Percentiles rank a stretch among this genome's conserved stretches.
These are phyloP conservation scores for Blastocystis sp. DNA, from an alignment of 352 stramenopile species.

Conservation along the genomic window DNA sequence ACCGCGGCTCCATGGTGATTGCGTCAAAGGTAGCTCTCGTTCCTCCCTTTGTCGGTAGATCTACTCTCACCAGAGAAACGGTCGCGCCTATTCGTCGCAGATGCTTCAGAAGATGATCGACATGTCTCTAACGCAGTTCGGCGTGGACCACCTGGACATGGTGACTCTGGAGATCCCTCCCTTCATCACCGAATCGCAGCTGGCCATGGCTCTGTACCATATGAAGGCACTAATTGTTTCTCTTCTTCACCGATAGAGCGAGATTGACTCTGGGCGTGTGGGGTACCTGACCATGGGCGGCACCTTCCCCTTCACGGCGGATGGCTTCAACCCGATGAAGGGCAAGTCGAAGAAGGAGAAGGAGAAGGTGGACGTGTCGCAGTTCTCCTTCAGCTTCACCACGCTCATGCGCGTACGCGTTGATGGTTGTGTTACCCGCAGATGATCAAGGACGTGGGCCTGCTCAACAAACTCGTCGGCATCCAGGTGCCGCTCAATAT, in stretches of 20 bases:
- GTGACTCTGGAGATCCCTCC: slow-evolving; percentile 64
- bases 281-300: slow-evolving; percentile 24
- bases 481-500: slow-evolving; percentile 57
- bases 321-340: slow-evolving; percentile 19
- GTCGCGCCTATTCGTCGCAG: slow-evolving; percentile 40
- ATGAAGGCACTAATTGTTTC: background rate
- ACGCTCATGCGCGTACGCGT: slow-evolving; percentile 17
- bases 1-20: slow-evolving; percentile 39
- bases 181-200: slow-evolving; percentile 63
- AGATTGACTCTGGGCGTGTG: slow-evolving; percentile 18
- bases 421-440: background rate
- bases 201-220: slow-evolving; percentile 57
- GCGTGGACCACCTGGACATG: slow-evolving; percentile 47
- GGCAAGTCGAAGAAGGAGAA: background rate
- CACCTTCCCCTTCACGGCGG: slow-evolving; percentile 58
- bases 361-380: slow-evolving; percentile 9
- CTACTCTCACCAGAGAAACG: slow-evolving; percentile 48
- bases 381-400: slow-evolving; percentile 50
- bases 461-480: slow-evolving; percentile 35
- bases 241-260: background rate
- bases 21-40: slow-evolving; percentile 17
- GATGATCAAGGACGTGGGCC: slow-evolving; percentile 57
- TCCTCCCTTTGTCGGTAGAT: background rate
- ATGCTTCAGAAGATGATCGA: slow-evolving; percentile 43
- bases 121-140: slow-evolving; percentile 42